These are phyloP conservation scores for Tylopilus balloui DNA, from an alignment of 768 basidiomycete genomes.

Conservation along the genomic window DNA sequence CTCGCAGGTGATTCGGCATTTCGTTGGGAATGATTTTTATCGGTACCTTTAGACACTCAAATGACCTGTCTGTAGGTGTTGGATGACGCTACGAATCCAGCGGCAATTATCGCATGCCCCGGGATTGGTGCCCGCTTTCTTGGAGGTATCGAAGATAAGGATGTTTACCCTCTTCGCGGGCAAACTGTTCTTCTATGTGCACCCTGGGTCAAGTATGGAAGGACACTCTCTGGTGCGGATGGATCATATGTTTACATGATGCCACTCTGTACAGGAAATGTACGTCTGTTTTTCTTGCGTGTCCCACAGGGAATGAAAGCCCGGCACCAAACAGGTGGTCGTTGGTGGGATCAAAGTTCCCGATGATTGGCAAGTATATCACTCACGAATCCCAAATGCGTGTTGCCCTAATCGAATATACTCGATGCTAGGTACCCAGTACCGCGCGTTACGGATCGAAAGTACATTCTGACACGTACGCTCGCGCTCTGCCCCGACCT, in stretches of 20 bases:
- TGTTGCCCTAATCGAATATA: background rate
- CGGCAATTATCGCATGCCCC: conserved; percentile 62
- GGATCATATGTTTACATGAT: conserved; percentile 36
- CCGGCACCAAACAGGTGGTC: conserved; percentile 36
- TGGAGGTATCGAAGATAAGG: conserved; percentile 49
- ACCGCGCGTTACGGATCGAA: conserved; percentile 59
- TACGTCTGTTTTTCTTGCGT: conserved; percentile 20
- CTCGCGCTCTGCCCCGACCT: conserved; percentile 54
- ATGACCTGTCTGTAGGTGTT: conserved; percentile 11
- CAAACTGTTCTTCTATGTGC: conserved; percentile 43
- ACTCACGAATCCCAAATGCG: background rate
- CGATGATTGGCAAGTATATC: conserved; percentile 53
- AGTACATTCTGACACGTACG: conserved; percentile 50
- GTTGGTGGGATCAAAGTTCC: conserved; percentile 56
- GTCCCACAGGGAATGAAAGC: background rate
- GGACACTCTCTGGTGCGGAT: conserved; percentile 28
- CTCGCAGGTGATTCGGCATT: conserved; percentile 35
- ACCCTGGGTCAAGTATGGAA: conserved; percentile 44
- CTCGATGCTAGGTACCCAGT: conserved; percentile 49
- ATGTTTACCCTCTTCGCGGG: conserved; percentile 44
- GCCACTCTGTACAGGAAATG: conserved; percentile 37
- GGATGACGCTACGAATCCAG: conserved; percentile 8
- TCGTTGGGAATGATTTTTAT: background rate
- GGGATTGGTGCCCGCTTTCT: conserved; percentile 57
- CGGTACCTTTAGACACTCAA: background rate